phyloP scores from a whole-genome alignment of 805 yeast species.

The Metschnikowia cubensis region DNA sequence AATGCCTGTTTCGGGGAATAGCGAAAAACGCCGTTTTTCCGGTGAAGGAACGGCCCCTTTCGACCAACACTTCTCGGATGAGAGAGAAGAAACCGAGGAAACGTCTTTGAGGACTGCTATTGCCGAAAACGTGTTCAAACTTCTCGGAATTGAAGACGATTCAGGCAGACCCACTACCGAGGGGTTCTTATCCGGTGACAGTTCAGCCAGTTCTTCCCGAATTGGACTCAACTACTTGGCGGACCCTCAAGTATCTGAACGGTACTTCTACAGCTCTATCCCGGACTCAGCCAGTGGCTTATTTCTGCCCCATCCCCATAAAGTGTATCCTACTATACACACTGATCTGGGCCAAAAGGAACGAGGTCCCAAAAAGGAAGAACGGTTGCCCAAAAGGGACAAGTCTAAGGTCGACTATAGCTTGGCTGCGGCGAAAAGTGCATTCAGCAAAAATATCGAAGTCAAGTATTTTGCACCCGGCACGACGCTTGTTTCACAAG shows the following conservation, averaged over 20 bases:
- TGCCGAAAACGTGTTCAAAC: constrained; percentile 64
- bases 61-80: constrained; percentile 44
- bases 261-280: constrained; percentile 19
- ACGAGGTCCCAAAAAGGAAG: neutral
- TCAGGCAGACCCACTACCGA: constrained; percentile 4
- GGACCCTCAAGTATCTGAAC: constrained; percentile 12
- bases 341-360: constrained; percentile 10
- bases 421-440: constrained; percentile 49
- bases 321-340: constrained; percentile 31
- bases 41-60: neutral
- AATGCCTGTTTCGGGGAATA: neutral
- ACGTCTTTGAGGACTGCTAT: constrained; percentile 58
- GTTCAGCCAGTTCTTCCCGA: constrained; percentile 27
- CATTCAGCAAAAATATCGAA: constrained; percentile 57
- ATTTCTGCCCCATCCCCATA: constrained; percentile 13
- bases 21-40: neutral
- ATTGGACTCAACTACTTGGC: constrained; percentile 26
- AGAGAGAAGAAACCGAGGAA: constrained; percentile 67
- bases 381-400: too few species aligned
- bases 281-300: constrained; percentile 10
- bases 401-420: constrained; percentile 23
- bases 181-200: neutral
- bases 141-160: constrained; percentile 57
- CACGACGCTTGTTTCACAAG: constrained; percentile 56
- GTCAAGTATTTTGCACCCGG: constrained; percentile 52